phyloP scores from a whole-genome alignment of 2,329 filamentous ascomycete genomes.

The Microsporum canis region DNA sequence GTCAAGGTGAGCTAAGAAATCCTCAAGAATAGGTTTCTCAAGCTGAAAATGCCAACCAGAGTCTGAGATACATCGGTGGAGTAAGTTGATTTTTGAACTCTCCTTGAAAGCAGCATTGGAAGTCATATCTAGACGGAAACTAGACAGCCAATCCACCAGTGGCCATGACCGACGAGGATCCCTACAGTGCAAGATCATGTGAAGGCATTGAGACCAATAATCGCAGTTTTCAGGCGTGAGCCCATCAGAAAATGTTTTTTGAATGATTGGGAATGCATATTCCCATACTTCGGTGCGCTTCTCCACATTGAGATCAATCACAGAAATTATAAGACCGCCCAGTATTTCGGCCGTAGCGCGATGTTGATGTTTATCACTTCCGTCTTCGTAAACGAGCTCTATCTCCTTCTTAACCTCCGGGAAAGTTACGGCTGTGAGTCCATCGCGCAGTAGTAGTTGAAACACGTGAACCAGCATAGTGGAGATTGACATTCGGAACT shows the following conservation, averaged over 20 bases:
- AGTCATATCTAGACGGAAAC: constrained; percentile 82
- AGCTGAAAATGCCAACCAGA: constrained; percentile 93
- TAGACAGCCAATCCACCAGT: constrained; percentile 67
- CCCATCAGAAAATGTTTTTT: constrained; percentile 77
- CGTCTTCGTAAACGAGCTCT: constrained; percentile 70
- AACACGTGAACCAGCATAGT: constrained; percentile 83
- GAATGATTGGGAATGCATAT: constrained; percentile 79
- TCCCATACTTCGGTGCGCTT: constrained; percentile 70
- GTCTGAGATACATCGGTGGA: constrained; percentile 79
- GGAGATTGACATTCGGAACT: constrained; percentile 80
- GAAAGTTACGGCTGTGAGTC: constrained; percentile 64
- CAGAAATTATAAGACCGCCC: constrained; percentile 69
- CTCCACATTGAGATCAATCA: constrained; percentile 63
- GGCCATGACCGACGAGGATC: constrained; percentile 83
- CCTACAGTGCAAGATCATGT: constrained; percentile 75
- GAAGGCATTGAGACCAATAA: constrained; percentile 92
- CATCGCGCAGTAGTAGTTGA: constrained; percentile 69
- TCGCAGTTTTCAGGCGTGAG: constrained; percentile 86
- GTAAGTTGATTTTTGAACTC: constrained; percentile 83
- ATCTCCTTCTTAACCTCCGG: constrained; percentile 79
- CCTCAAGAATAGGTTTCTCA: constrained; percentile 73
- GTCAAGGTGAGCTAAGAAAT: constrained; percentile 85
- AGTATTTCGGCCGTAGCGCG: constrained; percentile 90
- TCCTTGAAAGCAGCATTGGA: constrained; percentile 99
- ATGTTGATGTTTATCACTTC: constrained; percentile 94